A percentile compares a stretch with the other conserved stretches of the same genome.
Evolutionary conservation across 306 rosid genomes (phyloP).

Genomic region (Casuarina glauca): DNA sequence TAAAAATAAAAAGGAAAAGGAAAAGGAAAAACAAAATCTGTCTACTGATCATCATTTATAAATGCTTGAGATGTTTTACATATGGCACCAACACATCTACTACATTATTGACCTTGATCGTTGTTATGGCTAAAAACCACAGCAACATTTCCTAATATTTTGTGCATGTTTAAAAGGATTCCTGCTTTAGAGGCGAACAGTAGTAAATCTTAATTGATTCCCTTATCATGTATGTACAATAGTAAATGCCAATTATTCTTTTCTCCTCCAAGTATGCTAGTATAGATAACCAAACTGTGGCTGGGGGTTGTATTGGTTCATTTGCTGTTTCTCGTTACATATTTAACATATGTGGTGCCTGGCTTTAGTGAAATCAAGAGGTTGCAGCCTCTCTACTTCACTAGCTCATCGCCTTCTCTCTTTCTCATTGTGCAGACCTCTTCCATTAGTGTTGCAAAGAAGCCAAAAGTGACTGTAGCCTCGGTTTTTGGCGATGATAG

Average conservation of each 20-base stretch:
- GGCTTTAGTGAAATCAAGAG: neutral
- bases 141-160: neutral
- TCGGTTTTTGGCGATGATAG: constrained; percentile 67
- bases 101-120: neutral
- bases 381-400: neutral
- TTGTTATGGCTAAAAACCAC: neutral
- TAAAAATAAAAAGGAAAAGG: too few relatives aligned
- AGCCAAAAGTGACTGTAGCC: constrained; percentile 50
- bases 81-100: neutral
- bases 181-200: neutral
- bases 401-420: neutral
- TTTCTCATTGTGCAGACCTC: constrained; percentile 39
- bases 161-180: neutral
- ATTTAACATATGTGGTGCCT: neutral
- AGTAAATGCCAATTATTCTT: neutral
- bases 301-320: neutral
- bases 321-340: neutral
- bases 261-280: neutral
- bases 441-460: constrained; percentile 53
- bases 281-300: neutral
- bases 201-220: too few relatives aligned
- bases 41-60: neutral
- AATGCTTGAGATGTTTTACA: neutral
- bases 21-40: neutral
- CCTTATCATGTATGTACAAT: neutral